Base-by-base conservation (phyloP, 441 rosid genomes). In the Arabidopsis lyrata region DNA sequence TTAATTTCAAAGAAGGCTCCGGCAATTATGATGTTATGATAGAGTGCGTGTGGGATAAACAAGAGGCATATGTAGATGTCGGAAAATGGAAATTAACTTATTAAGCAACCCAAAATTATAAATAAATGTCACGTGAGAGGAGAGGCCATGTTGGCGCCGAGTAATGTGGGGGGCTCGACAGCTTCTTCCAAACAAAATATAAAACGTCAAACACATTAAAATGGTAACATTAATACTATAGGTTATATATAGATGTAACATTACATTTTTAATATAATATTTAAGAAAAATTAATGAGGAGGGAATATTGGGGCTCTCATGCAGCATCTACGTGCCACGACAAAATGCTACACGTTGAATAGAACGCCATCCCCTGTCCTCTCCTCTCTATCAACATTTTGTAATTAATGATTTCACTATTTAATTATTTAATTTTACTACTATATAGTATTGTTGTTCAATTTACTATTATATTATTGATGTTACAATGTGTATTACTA, bases 81-180 rank as follows among this genome's bases (percentile, higher is more conserved):
- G 53, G 65, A 22, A 63, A 63, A 36, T 36, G 60, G 8, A 45
- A 61, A 34, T 59, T 59, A 67, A 34, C 36, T 7, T 15, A 47
- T 36, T 7, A 62, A 63, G 70, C 58, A 69, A 69, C 22, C 31
- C 39, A 61, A 35, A 24, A 8, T 12, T 42, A 24, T 70, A 39
- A 54, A 63, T n/a, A 38, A 36, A 11, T 42, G 82, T 90, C 96
- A 90, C 92, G 93, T 87, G 93, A 87, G 63, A 31, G 44, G 74
- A 61, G 78, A 80, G 74, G 67, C 72, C 83, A 72, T 81, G 82
- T 84, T 75, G 89, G 85, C 86, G 90, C 95, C 96, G 90, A 80
- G 84, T 87, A 82, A 82, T 81, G 80, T 83, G 90, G 85, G 90
- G 85, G 83, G 80, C 82, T 88, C 82, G 81, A 83, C 85, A 76